Conservation (phyloP, 2,329 filamentous ascomycete genomes). For the Arthrocladium fulminans region DNA sequence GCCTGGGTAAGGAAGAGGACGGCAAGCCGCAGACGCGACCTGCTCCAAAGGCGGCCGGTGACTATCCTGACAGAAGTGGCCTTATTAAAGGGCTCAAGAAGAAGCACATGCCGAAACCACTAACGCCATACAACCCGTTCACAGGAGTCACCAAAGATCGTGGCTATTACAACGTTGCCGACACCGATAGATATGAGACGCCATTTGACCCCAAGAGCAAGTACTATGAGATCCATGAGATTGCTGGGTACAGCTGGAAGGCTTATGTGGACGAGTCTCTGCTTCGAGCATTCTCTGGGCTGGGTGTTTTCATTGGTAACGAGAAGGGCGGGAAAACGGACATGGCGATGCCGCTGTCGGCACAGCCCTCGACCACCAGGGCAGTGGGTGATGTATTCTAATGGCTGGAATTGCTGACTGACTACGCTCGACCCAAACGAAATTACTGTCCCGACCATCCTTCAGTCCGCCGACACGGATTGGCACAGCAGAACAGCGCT, state of each 20-base stretch:
- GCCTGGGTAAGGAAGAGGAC: conserved; percentile 52
- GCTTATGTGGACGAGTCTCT: conserved; percentile 77
- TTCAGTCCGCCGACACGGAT: too few species aligned
- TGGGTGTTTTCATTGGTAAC: conserved; percentile 79
- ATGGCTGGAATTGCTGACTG: background rate
- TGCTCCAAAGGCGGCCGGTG: conserved; percentile 14
- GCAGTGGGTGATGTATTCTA: conserved; percentile 1
- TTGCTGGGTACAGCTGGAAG: conserved; percentile 72
- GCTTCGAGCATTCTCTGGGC: conserved; percentile 79
- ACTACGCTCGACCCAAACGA: background rate
- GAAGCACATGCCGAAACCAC: conserved; percentile 50
- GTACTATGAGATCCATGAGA: conserved; percentile 53
- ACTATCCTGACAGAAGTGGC: conserved; percentile 29
- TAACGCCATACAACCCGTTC: conserved; percentile 81
- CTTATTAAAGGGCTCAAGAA: conserved; percentile 73
- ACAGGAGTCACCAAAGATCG: conserved; percentile 62
- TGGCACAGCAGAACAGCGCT: too few species aligned
- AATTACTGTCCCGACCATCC: too few species aligned
- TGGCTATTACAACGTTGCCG: conserved; percentile 61
- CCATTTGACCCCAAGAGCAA: conserved; percentile 54
- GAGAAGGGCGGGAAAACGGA: conserved; percentile 39
- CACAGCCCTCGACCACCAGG: background rate
- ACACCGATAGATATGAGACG: conserved; percentile 62
- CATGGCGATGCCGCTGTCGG: background rate
- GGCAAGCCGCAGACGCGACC: conserved; percentile 53